phyloP scores from a whole-genome alignment of 768 basidiomycete species.

The Podaxis rugospora region DNA sequence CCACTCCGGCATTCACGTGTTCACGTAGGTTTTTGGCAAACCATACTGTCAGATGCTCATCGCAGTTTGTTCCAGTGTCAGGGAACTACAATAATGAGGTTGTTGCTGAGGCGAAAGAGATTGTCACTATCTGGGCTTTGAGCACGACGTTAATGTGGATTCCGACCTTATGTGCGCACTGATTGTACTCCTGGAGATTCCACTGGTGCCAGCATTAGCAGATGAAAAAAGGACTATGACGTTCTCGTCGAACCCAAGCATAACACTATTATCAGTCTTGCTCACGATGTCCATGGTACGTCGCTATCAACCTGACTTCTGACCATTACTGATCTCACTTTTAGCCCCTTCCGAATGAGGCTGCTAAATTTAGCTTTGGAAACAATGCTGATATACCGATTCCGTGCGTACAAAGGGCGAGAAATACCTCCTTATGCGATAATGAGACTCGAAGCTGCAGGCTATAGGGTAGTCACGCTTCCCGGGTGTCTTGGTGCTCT shows the following conservation, averaged over 20 bases:
- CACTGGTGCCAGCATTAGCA: neutral
- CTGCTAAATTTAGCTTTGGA: neutral
- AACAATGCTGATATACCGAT: neutral
- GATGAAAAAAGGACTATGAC: conserved; percentile 6
- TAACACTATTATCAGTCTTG: conserved; percentile 7
- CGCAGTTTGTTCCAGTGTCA: conserved; percentile 10
- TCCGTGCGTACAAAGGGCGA: neutral
- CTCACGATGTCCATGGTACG: conserved; percentile 11
- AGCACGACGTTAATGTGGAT: conserved; percentile 6
- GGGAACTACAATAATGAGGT: conserved; percentile 16
- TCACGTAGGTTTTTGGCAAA: conserved; percentile 16
- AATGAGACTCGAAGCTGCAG: conserved; percentile 15
- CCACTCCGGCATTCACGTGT: conserved; percentile 19
- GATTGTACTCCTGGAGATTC: conserved; percentile 7
- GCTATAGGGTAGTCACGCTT: conserved; percentile 20
- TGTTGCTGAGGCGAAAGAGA: conserved; percentile 11
- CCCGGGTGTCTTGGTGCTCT: conserved; percentile 20
- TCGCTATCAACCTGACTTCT: neutral
- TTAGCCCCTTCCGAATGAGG: neutral
- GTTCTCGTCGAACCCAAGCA: neutral
- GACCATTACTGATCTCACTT: neutral
- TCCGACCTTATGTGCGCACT: too few species aligned
- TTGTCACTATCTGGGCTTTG: conserved; percentile 18
- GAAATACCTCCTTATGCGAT: conserved; percentile 17
- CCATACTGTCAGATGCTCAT: neutral